Evolutionary conservation across 257 asterid genomes (phyloP).

Genomic region (Coffea canephora): DNA sequence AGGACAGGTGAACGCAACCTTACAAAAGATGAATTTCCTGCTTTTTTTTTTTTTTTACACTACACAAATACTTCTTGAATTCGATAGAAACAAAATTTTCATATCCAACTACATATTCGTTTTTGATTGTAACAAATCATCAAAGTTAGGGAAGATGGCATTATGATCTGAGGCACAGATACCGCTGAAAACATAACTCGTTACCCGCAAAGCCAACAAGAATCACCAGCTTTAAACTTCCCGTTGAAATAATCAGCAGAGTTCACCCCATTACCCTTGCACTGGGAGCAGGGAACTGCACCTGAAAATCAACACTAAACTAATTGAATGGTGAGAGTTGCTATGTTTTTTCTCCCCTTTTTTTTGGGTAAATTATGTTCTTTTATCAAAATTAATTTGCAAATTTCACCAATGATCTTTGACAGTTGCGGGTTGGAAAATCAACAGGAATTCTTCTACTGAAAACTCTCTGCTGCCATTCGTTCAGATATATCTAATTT

Average conservation of each 20-base stretch:
- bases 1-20: neutral
- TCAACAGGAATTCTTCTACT: neutral
- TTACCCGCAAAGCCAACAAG: slow-evolving; percentile 95
- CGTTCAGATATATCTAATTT: neutral
- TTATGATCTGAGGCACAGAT: neutral
- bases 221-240: slow-evolving; percentile 68
- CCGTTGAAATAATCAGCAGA: slow-evolving; percentile 72
- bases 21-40: neutral
- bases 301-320: slow-evolving; percentile 32
- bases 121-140: neutral
- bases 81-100: neutral
- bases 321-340: neutral
- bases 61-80: neutral
- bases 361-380: neutral
- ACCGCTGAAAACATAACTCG: neutral
- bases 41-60: too few species aligned
- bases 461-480: neutral
- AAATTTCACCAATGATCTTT: neutral
- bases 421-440: neutral
- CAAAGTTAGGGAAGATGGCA: neutral
- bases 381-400: neutral
- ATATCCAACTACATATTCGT: neutral
- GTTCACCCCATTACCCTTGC: slow-evolving; percentile 68
- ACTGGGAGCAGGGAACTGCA: slow-evolving; percentile 54
- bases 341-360: neutral